Conservation (phyloP, 192 early-diverging fungal genomes). For the Coemansia asiatica region DNA sequence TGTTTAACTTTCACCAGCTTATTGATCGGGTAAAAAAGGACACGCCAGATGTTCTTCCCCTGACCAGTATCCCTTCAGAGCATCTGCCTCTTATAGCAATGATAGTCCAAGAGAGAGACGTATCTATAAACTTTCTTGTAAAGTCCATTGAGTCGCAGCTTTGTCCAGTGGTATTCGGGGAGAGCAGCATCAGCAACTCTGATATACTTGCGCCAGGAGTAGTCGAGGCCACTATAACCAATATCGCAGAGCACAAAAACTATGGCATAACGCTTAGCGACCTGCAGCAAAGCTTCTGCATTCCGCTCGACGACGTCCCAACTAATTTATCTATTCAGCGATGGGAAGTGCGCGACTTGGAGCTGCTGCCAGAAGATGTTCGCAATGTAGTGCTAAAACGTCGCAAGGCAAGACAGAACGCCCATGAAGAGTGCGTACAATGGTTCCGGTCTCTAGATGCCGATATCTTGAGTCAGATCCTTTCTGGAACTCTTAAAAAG, state of each 20-base stretch:
- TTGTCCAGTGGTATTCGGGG: slow-evolving; percentile 47
- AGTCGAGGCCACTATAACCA: slow-evolving; percentile 21
- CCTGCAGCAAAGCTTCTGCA: slow-evolving; percentile 11
- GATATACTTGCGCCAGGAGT: slow-evolving; percentile 30
- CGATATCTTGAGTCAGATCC: slow-evolving; percentile 19
- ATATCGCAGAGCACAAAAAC: slow-evolving; percentile 39
- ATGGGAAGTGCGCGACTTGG: slow-evolving; percentile 44
- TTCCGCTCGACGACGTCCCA: slow-evolving; percentile 26
- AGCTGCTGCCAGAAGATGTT: slow-evolving; percentile 31
- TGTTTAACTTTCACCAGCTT: slow-evolving; percentile 47
- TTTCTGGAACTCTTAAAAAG: slow-evolving; percentile 31
- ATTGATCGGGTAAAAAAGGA: slow-evolving; percentile 33
- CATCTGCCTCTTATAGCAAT: slow-evolving; percentile 42
- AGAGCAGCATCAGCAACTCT: slow-evolving; percentile 21
- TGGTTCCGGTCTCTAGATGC: slow-evolving; percentile 28
- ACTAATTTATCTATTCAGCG: slow-evolving; percentile 35
- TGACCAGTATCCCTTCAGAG: slow-evolving; percentile 25
- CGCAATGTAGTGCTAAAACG: slow-evolving; percentile 27
- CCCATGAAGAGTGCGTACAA: slow-evolving; percentile 23
- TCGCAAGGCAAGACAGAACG: slow-evolving; percentile 16
- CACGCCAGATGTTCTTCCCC: slow-evolving; percentile 15
- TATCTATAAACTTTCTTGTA: slow-evolving; percentile 24
- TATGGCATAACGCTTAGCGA: slow-evolving; percentile 41
- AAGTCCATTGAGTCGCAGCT: slow-evolving; percentile 39
- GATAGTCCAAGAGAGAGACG: slow-evolving; percentile 48